Conservation (phyloP, 1,284 basidiomycete genomes). For the Naganishia sp. region DNA sequence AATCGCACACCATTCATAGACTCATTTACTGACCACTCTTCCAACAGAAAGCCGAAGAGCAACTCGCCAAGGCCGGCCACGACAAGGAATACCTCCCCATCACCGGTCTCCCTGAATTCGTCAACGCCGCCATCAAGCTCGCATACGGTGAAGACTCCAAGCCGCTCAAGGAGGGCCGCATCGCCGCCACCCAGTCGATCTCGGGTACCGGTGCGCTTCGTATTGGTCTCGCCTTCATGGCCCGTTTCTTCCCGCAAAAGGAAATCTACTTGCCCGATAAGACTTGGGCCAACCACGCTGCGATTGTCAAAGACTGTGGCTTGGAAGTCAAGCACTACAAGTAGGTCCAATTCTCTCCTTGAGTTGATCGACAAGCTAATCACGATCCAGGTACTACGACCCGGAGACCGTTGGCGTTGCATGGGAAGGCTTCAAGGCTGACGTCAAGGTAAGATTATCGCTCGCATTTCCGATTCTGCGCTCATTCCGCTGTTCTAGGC, state of each 20-base stretch:
- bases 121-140: slow-evolving; percentile 72
- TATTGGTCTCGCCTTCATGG: slow-evolving; percentile 92
- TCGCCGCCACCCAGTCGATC: slow-evolving; percentile 90
- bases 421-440: slow-evolving; percentile 85
- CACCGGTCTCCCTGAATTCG: slow-evolving; percentile 81
- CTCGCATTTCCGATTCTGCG: not conserved
- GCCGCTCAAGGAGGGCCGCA: slow-evolving; percentile 69
- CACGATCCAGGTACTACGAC: slow-evolving; percentile 71
- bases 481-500: slow-evolving; percentile 37
- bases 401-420: slow-evolving; percentile 90
- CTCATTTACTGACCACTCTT: not conserved
- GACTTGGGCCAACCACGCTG: slow-evolving; percentile 96
- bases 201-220: slow-evolving; percentile 97
- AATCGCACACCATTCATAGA: not conserved
- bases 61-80: slow-evolving; percentile 61
- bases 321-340: slow-evolving; percentile 89
- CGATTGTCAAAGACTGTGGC: slow-evolving; percentile 82
- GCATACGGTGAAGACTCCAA: slow-evolving; percentile 73
- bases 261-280: slow-evolving; percentile 90
- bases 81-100: slow-evolving; percentile 96
- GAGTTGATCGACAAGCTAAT: no score
- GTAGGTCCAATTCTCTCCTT: slow-evolving; percentile 31
- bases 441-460: slow-evolving; percentile 65
- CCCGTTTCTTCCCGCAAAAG: slow-evolving; percentile 87
- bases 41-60: slow-evolving; percentile 19